Percentiles rank a stretch among this genome's conserved stretches.
phyloP scores from a whole-genome alignment of 768 basidiomycete species.

The Collybiopsis luxurians region DNA sequence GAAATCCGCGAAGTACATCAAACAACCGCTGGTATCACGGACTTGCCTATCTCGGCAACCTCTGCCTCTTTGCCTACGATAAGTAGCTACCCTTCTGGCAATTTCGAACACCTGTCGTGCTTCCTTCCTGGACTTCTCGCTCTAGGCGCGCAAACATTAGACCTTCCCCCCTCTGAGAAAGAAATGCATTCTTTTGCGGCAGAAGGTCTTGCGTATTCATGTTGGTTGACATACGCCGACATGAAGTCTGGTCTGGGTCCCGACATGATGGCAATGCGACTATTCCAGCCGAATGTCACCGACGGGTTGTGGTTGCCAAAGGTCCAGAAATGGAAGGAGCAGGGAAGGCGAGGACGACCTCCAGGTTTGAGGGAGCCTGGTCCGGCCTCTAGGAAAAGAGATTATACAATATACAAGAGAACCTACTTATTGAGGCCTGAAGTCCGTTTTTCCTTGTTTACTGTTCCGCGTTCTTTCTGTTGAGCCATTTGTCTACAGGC shows the following conservation, averaged over 20 bases:
- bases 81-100: slow-evolving; percentile 29
- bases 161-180: slow-evolving; percentile 27
- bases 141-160: slow-evolving; percentile 54
- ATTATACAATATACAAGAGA: slow-evolving; percentile 33
- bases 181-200: slow-evolving; percentile 59
- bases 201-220: slow-evolving; percentile 58
- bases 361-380: slow-evolving; percentile 29
- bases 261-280: slow-evolving; percentile 44
- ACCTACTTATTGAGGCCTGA: slow-evolving; percentile 48
- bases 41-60: background rate
- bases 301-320: slow-evolving; percentile 37
- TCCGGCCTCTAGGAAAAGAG: slow-evolving; percentile 24
- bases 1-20: slow-evolving; percentile 15
- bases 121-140: slow-evolving; percentile 67
- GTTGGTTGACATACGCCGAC: slow-evolving; percentile 64
- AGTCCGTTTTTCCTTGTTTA: slow-evolving; percentile 26
- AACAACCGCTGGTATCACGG: background rate
- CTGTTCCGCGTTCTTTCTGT: background rate
- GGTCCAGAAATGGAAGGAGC: slow-evolving; percentile 40
- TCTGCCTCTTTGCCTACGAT: background rate
- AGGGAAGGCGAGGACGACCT: slow-evolving; percentile 30
- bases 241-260: slow-evolving; percentile 62
- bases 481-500: slow-evolving; percentile 28
- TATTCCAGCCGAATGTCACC: slow-evolving; percentile 7
- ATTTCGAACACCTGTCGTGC: slow-evolving; percentile 67